Evolutionary conservation across 2,329 filamentous ascomycete species (phyloP), one percentile per base, ranked within the genome.

Genomic region (Thermomyces lanuginosus): DNA sequence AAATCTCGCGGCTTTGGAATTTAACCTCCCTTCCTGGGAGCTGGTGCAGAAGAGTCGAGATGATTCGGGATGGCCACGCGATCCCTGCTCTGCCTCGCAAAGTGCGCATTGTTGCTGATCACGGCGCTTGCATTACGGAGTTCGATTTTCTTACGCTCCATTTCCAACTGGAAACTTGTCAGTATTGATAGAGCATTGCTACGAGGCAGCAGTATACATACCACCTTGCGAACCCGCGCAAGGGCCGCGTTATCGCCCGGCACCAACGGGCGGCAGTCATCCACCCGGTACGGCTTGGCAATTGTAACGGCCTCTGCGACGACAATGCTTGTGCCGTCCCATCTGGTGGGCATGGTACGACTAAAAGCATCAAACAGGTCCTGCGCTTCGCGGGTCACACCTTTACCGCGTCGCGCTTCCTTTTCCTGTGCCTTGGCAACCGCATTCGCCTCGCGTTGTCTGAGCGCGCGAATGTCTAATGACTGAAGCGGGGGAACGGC

Each of bases 351-450:
- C 43, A 69, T 71, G 47, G 67, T 69, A 39, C 66, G 61, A 34
- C 60, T 63, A 28, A 76, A 59, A 7, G 63, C 60, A 51, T 75
- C 69, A 39, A 70, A 76, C 9, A 76, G 53, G 28, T 71, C 69
- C 48, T 76, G 71, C 14, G 63, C 70, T 36, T 72, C 69, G 19
- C 55, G 60, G 19, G 58, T 66, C 5, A 74, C 70, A 6, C 68
- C 69, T 46, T 68, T 71, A 29, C 69, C 69, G 32, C 62, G 58
- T 29, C 63, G 60, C n/a, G 60, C 56, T 36, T 72, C 68, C 34
- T 59, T 55, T 34, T 70, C 64, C 42, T 71, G 66, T 37, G 68
- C 51, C 37, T 67, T 60, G 7, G 58, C 51, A 16, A 76, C 54
- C 6, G 66, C 65, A 31, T 57, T 59, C 15, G 64, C 60, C 44